Evolutionary conservation across 2,329 filamentous ascomycete genomes (phyloP).

Genomic region (Aspergillus niger): DNA sequence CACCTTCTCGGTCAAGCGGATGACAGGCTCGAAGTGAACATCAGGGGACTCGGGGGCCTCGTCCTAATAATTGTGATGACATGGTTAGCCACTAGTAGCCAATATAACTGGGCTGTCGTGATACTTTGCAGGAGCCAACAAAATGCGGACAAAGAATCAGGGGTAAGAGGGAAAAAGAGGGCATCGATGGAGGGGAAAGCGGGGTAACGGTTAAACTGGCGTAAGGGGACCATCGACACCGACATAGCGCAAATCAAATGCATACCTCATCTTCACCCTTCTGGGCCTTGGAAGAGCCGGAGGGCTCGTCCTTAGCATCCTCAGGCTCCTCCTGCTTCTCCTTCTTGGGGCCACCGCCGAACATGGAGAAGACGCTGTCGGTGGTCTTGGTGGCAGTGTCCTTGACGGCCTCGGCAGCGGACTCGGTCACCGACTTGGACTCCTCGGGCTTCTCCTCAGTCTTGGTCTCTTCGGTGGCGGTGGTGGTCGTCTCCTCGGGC

Average conservation of each 20-base stretch:
- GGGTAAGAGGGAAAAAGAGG: conserved; percentile 4
- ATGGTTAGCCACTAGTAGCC: conserved; percentile 10
- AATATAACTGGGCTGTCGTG: neutral
- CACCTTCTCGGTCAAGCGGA: conserved; percentile 93
- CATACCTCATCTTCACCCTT: conserved; percentile 61
- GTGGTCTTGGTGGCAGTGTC: conserved; percentile 45
- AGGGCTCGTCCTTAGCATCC: conserved; percentile 81
- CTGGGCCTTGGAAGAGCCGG: conserved; percentile 82
- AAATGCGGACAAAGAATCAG: neutral
- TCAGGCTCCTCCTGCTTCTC: conserved; percentile 80
- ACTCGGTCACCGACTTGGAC: conserved; percentile 28
- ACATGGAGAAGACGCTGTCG: conserved; percentile 89
- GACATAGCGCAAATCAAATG: conserved; percentile 33
- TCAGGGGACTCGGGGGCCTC: conserved; percentile 85
- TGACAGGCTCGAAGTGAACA: conserved; percentile 95
- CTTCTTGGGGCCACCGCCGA: conserved; percentile 95
- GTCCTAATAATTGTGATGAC: conserved; percentile 49
- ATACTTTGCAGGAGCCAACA: neutral
- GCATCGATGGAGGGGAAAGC: conserved; percentile 11
- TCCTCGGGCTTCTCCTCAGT: conserved; percentile 30
- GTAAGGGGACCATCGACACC: conserved; percentile 14
- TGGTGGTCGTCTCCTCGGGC: conserved; percentile 37
- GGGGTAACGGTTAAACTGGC: neutral
- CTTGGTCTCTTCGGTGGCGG: conserved; percentile 33
- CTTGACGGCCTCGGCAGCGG: conserved; percentile 39